Percentiles rank a stretch among this genome's conserved stretches.
Evolutionary conservation across 2,329 filamentous ascomycete species (phyloP).

Genomic region (Sporothrix dimorphospora): DNA sequence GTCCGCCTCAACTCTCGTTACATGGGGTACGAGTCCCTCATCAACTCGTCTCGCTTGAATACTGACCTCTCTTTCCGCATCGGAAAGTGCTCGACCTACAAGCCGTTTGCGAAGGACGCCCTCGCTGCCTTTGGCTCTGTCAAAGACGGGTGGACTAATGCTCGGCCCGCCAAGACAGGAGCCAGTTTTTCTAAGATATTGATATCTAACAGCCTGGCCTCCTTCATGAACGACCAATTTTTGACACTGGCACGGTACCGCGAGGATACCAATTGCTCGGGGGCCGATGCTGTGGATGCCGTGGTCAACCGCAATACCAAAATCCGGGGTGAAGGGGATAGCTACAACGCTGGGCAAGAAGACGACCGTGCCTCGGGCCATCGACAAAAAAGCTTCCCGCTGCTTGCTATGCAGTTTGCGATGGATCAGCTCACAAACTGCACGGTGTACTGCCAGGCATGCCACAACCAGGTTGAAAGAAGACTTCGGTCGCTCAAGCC

Average conservation of each 20-base stretch:
- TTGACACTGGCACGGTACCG: slow-evolving; percentile 65
- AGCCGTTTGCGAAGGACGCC: slow-evolving; percentile 59
- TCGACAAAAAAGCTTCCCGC: slow-evolving; percentile 49
- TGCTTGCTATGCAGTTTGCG: slow-evolving; percentile 72
- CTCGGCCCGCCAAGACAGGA: background rate
- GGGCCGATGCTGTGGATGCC: slow-evolving; percentile 60
- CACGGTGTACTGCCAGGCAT: slow-evolving; percentile 85
- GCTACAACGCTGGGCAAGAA: background rate
- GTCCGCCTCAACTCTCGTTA: slow-evolving; percentile 67
- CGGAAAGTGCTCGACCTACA: slow-evolving; percentile 72
- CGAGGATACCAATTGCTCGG: slow-evolving; percentile 55
- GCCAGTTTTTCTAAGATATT: slow-evolving; percentile 59
- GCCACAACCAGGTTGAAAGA: slow-evolving; percentile 68
- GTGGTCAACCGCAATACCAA: slow-evolving; percentile 2
- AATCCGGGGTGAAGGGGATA: background rate
- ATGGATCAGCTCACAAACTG: slow-evolving; percentile 78
- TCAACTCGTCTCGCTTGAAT: slow-evolving; percentile 37
- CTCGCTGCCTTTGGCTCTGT: slow-evolving; percentile 40
- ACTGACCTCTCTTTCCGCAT: slow-evolving; percentile 61
- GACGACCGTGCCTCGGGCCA: too few species aligned
- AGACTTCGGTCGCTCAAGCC: slow-evolving; percentile 73
- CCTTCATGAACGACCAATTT: slow-evolving; percentile 69
- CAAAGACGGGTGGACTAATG: background rate
- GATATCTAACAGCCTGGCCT: slow-evolving; percentile 72
- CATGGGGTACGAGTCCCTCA: slow-evolving; percentile 57